phyloP scores from a whole-genome alignment of 169 alveolate genomes.

The Eimeria sp. region DNA sequence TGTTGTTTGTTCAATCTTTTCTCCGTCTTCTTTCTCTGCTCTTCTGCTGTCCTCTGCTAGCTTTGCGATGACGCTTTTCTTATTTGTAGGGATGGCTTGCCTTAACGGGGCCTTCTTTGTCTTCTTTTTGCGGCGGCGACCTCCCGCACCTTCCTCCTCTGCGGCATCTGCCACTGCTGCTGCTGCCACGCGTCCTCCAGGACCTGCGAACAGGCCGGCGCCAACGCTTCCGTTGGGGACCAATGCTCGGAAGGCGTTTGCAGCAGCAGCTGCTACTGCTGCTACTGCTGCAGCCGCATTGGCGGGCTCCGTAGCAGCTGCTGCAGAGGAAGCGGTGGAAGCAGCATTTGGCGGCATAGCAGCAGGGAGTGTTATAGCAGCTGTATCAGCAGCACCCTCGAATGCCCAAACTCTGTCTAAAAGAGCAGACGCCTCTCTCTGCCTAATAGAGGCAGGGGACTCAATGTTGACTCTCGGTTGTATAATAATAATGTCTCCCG shows the following conservation, averaged over 20 bases:
- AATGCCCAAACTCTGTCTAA: conserved; percentile 6
- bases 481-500: conserved; percentile 91
- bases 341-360: too few species aligned
- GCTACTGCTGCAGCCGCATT: too few species aligned
- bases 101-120: conserved; percentile 55
- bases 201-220: not conserved
- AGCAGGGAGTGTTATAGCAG: not conserved
- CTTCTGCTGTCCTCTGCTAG: conserved; percentile 78
- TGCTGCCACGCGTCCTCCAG: not conserved
- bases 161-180: conserved; percentile 15
- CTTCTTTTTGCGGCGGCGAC: conserved; percentile 60
- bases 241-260: not conserved
- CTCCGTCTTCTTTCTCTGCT: conserved; percentile 43
- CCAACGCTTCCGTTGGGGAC: not conserved
- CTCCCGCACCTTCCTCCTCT: conserved; percentile 70
- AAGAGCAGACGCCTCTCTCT: conserved; percentile 78
- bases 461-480: conserved; percentile 87
- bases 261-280: too few species aligned
- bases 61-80: conserved; percentile 68
- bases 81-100: conserved; percentile 62
- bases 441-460: conserved; percentile 88
- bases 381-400: conserved; percentile 35
- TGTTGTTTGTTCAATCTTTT: not conserved
- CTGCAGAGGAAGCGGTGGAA: too few species aligned
- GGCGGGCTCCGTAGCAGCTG: too few species aligned